Percentiles rank a stretch among this genome's conserved stretches.
Evolutionary conservation across 768 basidiomycete species (phyloP).

Genomic region (Xerocomus brunneocitrinus): DNA sequence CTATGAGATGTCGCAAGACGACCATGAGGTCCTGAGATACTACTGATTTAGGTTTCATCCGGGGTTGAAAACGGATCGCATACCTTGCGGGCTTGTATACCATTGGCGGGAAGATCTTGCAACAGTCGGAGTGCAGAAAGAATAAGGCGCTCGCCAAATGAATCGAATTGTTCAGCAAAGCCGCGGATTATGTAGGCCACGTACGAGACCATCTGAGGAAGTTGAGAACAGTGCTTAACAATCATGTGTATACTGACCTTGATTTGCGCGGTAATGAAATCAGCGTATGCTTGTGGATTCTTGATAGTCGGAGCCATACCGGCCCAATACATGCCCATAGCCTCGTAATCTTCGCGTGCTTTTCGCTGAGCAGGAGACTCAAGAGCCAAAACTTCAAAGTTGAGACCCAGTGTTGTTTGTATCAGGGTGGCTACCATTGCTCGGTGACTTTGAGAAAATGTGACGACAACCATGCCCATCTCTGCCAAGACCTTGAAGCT

Average conservation of each 20-base stretch:
- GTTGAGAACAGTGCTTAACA: constrained; percentile 3
- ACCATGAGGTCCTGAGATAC: constrained; percentile 77
- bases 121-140: constrained; percentile 79
- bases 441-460: constrained; percentile 82
- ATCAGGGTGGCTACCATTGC: constrained; percentile 60
- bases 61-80: neutral
- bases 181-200: constrained; percentile 85
- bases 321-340: constrained; percentile 77
- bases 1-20: constrained; percentile 85
- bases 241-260: constrained; percentile 49
- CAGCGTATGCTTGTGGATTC: constrained; percentile 70
- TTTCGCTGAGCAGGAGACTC: constrained; percentile 79
- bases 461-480: constrained; percentile 87
- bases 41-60: neutral
- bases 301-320: constrained; percentile 75
- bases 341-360: constrained; percentile 73
- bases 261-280: constrained; percentile 85
- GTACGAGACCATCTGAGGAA: constrained; percentile 77
- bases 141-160: constrained; percentile 78
- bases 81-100: constrained; percentile 78
- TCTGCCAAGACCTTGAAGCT: constrained; percentile 95
- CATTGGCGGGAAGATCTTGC: constrained; percentile 89
- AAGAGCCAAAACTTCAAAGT: constrained; percentile 71
- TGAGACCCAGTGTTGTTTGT: constrained; percentile 66
- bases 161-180: constrained; percentile 56